phyloP scores from a whole-genome alignment of 2,329 filamentous ascomycete species.

The Trichoderma gracile region DNA sequence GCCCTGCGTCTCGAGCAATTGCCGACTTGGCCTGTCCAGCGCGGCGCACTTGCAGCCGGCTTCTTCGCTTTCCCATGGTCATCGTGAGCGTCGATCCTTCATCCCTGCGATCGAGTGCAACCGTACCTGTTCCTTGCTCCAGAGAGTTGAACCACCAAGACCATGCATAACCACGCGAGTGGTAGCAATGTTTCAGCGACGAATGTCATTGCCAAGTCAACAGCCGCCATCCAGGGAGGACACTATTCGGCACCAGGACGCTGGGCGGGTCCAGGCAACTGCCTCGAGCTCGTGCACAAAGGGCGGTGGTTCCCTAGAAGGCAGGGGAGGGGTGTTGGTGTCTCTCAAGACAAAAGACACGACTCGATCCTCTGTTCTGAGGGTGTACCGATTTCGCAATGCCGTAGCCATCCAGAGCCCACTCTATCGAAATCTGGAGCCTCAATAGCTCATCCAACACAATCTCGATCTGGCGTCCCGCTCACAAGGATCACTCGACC shows the following conservation, averaged over 20 bases:
- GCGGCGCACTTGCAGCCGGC: slow-evolving; percentile 10
- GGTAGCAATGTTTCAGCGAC: slow-evolving; percentile 29
- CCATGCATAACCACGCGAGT: slow-evolving; percentile 2
- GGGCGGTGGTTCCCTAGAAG: not conserved
- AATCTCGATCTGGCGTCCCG: not conserved
- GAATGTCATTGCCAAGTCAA: slow-evolving; percentile 34
- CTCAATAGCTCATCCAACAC: not conserved
- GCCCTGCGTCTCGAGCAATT: slow-evolving; percentile 5
- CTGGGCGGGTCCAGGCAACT: slow-evolving; percentile 2
- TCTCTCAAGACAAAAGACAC: slow-evolving; percentile 7
- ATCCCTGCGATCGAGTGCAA: not conserved
- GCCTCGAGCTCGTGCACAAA: slow-evolving; percentile 3
- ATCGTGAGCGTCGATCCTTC: slow-evolving; percentile 6
- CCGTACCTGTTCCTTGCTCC: not conserved
- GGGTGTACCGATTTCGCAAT: not conserved
- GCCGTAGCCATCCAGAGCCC: not conserved
- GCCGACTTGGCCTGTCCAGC: not conserved
- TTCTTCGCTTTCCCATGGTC: not conserved
- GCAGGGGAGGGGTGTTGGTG: not conserved
- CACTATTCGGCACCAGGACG: slow-evolving; percentile 12
- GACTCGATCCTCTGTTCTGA: not conserved
- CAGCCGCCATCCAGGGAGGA: slow-evolving; percentile 20
- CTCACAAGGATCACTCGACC: slow-evolving; percentile 6
- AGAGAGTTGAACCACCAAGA: not conserved
- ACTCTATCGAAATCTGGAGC: not conserved